Conservation (phyloP, 345 rosid species). For the Nasturtium officinale region DNA sequence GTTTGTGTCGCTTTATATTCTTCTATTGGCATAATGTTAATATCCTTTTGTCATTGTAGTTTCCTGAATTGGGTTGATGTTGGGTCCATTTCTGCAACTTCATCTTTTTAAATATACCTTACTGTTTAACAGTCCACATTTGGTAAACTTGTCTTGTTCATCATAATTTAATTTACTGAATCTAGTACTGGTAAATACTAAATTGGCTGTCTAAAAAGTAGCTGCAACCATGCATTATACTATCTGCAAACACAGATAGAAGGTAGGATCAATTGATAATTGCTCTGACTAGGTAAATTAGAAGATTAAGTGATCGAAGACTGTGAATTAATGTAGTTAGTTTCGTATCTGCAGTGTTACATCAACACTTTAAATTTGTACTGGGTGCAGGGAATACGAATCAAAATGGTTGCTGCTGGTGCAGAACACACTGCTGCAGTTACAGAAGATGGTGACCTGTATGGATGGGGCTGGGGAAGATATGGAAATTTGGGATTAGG, state of each 20-base stretch:
- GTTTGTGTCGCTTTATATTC: slow-evolving; percentile 45
- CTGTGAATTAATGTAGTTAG: slow-evolving; percentile 32
- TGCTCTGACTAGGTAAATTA: slow-evolving; percentile 8
- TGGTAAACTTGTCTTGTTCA: slow-evolving; percentile 12
- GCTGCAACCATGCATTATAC: slow-evolving; percentile 2
- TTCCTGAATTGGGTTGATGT: slow-evolving; percentile 22
- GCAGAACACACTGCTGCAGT: slow-evolving; percentile 98
- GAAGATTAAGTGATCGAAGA: slow-evolving; percentile 5
- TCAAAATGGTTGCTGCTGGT: slow-evolving; percentile 95
- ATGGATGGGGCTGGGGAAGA: slow-evolving; percentile 99
- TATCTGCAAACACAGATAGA: slow-evolving; percentile 14
- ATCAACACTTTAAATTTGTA: slow-evolving; percentile 24
- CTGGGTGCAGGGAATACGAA: slow-evolving; percentile 62
- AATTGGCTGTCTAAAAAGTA: slow-evolving; percentile 6
- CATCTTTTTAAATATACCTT: slow-evolving; percentile 18
- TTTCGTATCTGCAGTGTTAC: slow-evolving; percentile 14
- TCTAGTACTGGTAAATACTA: slow-evolving; percentile 11
- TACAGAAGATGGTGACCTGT: slow-evolving; percentile 86
- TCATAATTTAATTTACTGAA: not conserved
- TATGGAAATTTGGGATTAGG: slow-evolving; percentile 98
- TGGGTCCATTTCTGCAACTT: slow-evolving; percentile 32
- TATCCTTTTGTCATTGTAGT: slow-evolving; percentile 1
- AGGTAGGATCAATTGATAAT: slow-evolving; percentile 15
- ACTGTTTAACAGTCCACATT: slow-evolving; percentile 30
- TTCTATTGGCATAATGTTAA: not conserved